Evolutionary conservation across 192 early-diverging fungal genomes (phyloP).

Genomic region (Lobulomyces angularis): DNA sequence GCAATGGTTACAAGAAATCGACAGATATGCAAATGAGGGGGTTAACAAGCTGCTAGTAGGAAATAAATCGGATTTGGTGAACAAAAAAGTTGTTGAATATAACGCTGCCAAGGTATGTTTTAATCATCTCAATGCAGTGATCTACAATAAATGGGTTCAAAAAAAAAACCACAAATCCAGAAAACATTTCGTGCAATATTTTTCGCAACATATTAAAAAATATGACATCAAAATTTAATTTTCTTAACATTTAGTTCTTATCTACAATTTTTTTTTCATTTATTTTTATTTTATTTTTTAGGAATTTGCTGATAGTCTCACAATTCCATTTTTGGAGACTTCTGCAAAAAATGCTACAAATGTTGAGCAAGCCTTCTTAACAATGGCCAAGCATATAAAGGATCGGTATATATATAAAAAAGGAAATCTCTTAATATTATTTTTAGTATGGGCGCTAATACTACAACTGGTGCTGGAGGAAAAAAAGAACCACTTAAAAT

Average conservation of each 20-base stretch:
- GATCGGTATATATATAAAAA: constrained; percentile 53
- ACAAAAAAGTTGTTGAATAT: constrained; percentile 81
- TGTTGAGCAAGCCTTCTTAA: constrained; percentile 98
- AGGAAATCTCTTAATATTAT: constrained; percentile 6
- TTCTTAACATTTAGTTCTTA: background rate
- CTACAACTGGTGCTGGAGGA: constrained; percentile 14
- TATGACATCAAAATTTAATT: background rate
- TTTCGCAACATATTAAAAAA: no score
- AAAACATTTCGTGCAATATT: no score
- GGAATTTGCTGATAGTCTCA: constrained; percentile 82
- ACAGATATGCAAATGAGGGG: constrained; percentile 91
- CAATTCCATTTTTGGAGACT: constrained; percentile 93
- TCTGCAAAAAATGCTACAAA: constrained; percentile 95
- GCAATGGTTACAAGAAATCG: constrained; percentile 98
- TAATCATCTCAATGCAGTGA: background rate
- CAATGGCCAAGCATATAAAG: constrained; percentile 99
- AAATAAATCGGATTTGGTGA: constrained; percentile 93
- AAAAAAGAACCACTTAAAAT: constrained; percentile 20
- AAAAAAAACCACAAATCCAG: no score
- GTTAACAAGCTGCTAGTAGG: constrained; percentile 97
- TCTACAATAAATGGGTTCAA: no score
- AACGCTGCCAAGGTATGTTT: constrained; percentile 51
- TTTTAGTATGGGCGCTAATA: constrained; percentile 44
- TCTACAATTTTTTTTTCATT: background rate
- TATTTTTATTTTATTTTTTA: constrained; percentile 13